Conservation (phyloP, 2,329 filamentous ascomycete species). For the Thermothelomyces thermophilus region DNA sequence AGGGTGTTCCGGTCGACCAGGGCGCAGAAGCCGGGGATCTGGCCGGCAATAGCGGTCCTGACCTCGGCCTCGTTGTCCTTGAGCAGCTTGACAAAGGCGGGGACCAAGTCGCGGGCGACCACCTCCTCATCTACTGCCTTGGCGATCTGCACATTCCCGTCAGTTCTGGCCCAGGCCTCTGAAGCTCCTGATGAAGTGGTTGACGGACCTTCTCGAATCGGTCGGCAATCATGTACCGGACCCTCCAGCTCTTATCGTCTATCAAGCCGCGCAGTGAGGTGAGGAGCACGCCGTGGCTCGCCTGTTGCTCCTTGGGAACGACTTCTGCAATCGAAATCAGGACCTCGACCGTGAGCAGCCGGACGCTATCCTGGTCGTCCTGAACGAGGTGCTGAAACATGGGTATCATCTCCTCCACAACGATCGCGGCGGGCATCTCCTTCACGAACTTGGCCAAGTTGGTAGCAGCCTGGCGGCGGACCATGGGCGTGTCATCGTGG, state of each 20-base stretch:
- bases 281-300: slow-evolving; percentile 87
- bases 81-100: slow-evolving; percentile 92
- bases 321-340: slow-evolving; percentile 94
- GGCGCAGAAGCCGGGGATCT: slow-evolving; percentile 94
- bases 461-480: slow-evolving; percentile 91
- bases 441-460: slow-evolving; percentile 97
- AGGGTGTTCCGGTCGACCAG: slow-evolving; percentile 82
- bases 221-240: slow-evolving; percentile 98
- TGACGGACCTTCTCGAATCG: slow-evolving; percentile 82
- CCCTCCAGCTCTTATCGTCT: slow-evolving; percentile 99
- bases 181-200: background rate
- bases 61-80: slow-evolving; percentile 99
- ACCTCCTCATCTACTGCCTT: slow-evolving; percentile 98
- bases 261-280: slow-evolving; percentile 88
- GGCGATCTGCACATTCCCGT: slow-evolving; percentile 60
- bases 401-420: slow-evolving; percentile 98
- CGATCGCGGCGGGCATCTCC: slow-evolving; percentile 84
- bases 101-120: slow-evolving; percentile 85
- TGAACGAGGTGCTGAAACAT: slow-evolving; percentile 94
- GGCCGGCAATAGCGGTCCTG: slow-evolving; percentile 89
- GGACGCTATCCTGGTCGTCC: slow-evolving; percentile 96
- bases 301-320: slow-evolving; percentile 95
- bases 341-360: slow-evolving; percentile 90
- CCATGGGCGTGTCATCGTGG: slow-evolving; percentile 98
- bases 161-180: slow-evolving; percentile 19